A percentile compares a stretch with the other conserved stretches of the same genome.
Conservation (phyloP, 352 stramenopile species). For the Pythium myriotylum region DNA sequence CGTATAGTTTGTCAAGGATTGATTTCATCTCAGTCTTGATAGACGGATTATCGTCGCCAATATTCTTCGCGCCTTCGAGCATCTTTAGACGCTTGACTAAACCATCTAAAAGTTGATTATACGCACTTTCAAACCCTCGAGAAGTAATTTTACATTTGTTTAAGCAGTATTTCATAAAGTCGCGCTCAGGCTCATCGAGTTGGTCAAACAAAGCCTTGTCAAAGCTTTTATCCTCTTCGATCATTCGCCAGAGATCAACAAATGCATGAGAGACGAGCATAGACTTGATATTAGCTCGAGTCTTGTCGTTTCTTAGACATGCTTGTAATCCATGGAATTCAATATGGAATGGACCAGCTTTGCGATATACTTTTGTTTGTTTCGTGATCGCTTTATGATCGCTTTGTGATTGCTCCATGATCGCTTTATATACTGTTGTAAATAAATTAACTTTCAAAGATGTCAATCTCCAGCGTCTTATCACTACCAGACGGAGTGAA, state of each 20-base stretch:
- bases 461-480: conserved; percentile 22
- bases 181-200: conserved; percentile 21
- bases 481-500: conserved; percentile 24
- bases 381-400: conserved; percentile 13
- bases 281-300: conserved; percentile 11
- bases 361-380: conserved; percentile 13
- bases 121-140: conserved; percentile 22
- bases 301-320: conserved; percentile 6
- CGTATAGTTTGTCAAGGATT: conserved; percentile 22
- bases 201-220: conserved; percentile 23
- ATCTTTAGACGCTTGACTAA: conserved; percentile 19
- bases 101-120: conserved; percentile 23
- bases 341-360: conserved; percentile 18
- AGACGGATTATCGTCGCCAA: conserved; percentile 16
- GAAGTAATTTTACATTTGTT: conserved; percentile 27
- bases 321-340: conserved; percentile 25
- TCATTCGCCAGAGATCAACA: conserved; percentile 24
- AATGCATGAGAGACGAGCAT: conserved; percentile 28
- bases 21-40: conserved; percentile 20
- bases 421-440: conserved; percentile 12
- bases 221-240: conserved; percentile 22
- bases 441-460: conserved; percentile 25
- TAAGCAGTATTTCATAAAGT: conserved; percentile 25
- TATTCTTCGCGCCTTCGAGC: conserved; percentile 18
- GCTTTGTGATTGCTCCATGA: conserved; percentile 13